Evolutionary conservation across 495 filamentous ascomycete genomes (phyloP).

Genomic region (Penicillium herquei): DNA sequence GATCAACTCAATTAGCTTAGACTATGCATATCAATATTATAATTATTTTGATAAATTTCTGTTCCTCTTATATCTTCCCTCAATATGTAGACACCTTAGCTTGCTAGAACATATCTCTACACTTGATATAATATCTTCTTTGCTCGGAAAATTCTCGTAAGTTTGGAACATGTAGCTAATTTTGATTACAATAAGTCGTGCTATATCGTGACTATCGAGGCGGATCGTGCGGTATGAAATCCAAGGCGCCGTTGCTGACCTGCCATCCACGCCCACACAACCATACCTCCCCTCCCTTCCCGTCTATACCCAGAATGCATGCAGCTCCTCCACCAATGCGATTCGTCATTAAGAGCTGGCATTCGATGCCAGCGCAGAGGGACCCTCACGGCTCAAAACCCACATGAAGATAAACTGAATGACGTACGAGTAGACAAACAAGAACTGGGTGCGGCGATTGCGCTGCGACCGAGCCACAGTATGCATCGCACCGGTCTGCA

Average conservation of each 20-base stretch:
- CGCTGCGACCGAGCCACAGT: constrained; percentile 80
- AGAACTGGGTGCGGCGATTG: constrained; percentile 88
- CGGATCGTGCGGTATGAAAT: background rate
- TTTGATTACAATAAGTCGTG: constrained; percentile 36
- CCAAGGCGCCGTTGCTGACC: constrained; percentile 2
- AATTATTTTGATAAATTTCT: too few relatives aligned
- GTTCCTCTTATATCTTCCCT: too few relatives aligned
- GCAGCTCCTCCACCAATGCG: background rate
- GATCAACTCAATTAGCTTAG: background rate
- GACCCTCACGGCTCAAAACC: constrained; percentile 67
- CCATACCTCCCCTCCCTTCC: constrained; percentile 7
- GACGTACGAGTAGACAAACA: constrained; percentile 92
- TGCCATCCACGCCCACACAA: background rate
- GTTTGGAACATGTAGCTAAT: constrained; percentile 14
- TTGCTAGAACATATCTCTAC: background rate
- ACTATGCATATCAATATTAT: background rate
- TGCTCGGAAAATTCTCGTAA: background rate
- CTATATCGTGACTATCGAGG: constrained; percentile 27
- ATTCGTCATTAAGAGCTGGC: constrained; percentile 29
- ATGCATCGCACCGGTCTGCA: constrained; percentile 65
- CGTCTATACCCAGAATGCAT: constrained; percentile 30
- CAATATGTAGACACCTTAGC: background rate
- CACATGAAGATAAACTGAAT: constrained; percentile 96
- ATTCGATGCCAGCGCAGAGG: constrained; percentile 20
- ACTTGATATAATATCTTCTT: background rate